These are phyloP conservation scores for Graphium sp. DNA, from an alignment of 2,329 filamentous ascomycete species.

Conservation along the genomic window DNA sequence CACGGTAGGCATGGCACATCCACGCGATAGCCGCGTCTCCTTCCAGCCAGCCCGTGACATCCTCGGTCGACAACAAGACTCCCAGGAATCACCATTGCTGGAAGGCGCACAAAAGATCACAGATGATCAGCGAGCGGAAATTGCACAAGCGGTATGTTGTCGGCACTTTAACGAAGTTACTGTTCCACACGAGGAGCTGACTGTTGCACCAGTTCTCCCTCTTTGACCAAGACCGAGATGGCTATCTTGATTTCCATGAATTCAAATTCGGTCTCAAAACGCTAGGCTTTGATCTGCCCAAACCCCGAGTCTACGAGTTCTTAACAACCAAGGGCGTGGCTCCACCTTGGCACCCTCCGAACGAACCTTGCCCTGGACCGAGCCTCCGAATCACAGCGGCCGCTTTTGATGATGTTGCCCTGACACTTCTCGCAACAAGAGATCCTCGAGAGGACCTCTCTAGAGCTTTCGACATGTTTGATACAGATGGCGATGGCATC, in stretches of 20 bases:
- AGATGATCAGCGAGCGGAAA: slow-evolving; percentile 8
- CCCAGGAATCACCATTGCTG: slow-evolving; percentile 3
- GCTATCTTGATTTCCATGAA: slow-evolving; percentile 92
- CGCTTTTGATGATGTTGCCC: slow-evolving; percentile 60
- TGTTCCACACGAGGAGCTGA: not conserved
- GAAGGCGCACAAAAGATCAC: slow-evolving; percentile 7
- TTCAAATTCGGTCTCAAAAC: slow-evolving; percentile 93
- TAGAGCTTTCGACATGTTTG: slow-evolving; percentile 84
- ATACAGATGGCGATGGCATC: slow-evolving; percentile 78
- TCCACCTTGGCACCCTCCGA: slow-evolving; percentile 36
- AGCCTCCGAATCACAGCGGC: slow-evolving; percentile 55
- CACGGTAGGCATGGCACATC: slow-evolving; percentile 3
- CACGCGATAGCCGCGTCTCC: slow-evolving; percentile 2
- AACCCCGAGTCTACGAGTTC: slow-evolving; percentile 66
- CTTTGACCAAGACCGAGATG: slow-evolving; percentile 23
- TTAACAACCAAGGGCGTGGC: slow-evolving; percentile 68
- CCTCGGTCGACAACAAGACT: slow-evolving; percentile 2
- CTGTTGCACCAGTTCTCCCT: slow-evolving; percentile 6
- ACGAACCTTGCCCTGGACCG: slow-evolving; percentile 40
- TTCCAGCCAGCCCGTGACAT: slow-evolving; percentile 4
- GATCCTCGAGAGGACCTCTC: slow-evolving; percentile 86
- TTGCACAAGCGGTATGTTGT: slow-evolving; percentile 7
- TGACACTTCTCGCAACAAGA: slow-evolving; percentile 61
- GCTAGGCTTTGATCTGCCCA: slow-evolving; percentile 81
- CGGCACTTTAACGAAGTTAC: not conserved